Evolutionary conservation across 768 basidiomycete genomes (phyloP).

Genomic region (Russula olivacea): DNA sequence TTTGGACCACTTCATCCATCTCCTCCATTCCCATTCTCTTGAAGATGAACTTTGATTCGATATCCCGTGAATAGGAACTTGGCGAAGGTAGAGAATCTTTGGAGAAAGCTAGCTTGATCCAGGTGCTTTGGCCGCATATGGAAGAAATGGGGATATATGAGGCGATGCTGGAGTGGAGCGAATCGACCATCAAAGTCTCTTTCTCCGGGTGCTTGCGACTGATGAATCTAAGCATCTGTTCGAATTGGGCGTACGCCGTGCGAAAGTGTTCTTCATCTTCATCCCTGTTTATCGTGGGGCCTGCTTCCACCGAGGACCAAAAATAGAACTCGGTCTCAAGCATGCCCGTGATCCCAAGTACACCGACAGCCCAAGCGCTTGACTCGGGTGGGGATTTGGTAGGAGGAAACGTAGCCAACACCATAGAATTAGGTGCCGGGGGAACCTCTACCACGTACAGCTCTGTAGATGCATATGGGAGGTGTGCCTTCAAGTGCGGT

Average conservation of each 20-base stretch:
- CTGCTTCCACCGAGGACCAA: background rate
- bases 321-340: background rate
- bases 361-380: background rate
- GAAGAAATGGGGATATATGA: background rate
- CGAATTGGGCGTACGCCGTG: background rate
- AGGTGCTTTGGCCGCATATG: background rate
- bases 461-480: background rate
- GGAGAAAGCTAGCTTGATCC: background rate
- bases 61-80: background rate
- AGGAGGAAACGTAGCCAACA: background rate
- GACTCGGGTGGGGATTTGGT: background rate
- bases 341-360: background rate
- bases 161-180: background rate
- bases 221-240: background rate
- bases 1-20: background rate
- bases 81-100: background rate
- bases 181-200: background rate
- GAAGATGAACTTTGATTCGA: background rate
- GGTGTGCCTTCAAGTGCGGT: background rate
- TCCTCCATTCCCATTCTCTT: background rate
- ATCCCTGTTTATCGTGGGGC: background rate
- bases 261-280: constrained; percentile 3
- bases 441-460: constrained; percentile 1
- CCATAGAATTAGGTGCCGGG: background rate
- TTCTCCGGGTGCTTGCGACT: background rate